These are phyloP conservation scores for Schwanniomyces vanrijiae DNA, from an alignment of 805 yeast species.

Conservation along the genomic window DNA sequence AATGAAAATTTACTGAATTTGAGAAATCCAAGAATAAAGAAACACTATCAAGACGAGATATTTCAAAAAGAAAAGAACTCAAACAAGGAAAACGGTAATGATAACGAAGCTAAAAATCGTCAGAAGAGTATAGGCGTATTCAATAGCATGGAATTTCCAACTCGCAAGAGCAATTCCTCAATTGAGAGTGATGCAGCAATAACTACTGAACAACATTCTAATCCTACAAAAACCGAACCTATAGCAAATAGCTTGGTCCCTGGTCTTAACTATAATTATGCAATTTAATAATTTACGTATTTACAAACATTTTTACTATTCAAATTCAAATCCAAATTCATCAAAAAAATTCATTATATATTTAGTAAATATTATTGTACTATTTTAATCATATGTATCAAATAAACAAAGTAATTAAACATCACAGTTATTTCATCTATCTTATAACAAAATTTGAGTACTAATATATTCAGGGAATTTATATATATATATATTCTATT, in stretches of 20 bases:
- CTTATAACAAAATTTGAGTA: too few species aligned
- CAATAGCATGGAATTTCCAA: background rate
- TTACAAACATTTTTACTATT: background rate
- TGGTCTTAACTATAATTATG: background rate
- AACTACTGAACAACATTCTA: background rate
- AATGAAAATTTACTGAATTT: slow-evolving; percentile 17
- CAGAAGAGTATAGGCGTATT: background rate
- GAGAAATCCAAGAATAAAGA: slow-evolving; percentile 28
- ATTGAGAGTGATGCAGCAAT: background rate
- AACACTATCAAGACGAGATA: slow-evolving; percentile 21
- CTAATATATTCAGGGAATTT: too few species aligned
- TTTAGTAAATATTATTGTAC: too few species aligned
- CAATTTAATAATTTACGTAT: background rate
- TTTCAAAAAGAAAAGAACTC: background rate
- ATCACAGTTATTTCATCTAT: too few species aligned
- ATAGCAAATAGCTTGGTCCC: background rate
- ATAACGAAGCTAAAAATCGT: background rate
- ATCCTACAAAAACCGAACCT: background rate
- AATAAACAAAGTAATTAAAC: too few species aligned
- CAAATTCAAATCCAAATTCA: background rate
- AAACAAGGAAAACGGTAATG: background rate
- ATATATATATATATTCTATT: too few species aligned
- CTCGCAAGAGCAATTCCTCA: background rate
- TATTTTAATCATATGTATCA: too few species aligned
- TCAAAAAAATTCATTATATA: too few species aligned